Percentiles rank a stretch among this genome's conserved stretches.
These are phyloP conservation scores for Suhomyces maxii DNA, from an alignment of 1,139 yeast genomes.

Conservation along the genomic window DNA sequence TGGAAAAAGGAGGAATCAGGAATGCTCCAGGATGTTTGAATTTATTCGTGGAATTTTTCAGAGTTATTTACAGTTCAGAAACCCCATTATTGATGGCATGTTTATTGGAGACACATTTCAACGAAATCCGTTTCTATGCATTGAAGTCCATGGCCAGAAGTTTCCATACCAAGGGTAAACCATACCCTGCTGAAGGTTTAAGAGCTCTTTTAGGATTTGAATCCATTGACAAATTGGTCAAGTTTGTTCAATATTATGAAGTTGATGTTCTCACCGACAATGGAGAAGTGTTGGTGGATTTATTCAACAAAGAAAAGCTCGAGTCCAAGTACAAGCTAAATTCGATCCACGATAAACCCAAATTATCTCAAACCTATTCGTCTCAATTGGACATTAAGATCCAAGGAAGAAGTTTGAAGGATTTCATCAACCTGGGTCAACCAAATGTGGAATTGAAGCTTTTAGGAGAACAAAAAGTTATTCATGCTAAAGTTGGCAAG, in stretches of 20 bases:
- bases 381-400: constrained; percentile 51
- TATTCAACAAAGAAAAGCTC: constrained; percentile 51
- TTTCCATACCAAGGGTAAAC: constrained; percentile 70
- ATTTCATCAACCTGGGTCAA: constrained; percentile 41
- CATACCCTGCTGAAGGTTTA: constrained; percentile 53
- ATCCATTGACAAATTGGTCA: constrained; percentile 47
- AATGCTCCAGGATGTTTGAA: constrained; percentile 63
- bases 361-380: constrained; percentile 59
- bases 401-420: constrained; percentile 27
- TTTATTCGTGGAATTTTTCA: constrained; percentile 66
- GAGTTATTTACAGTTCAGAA: constrained; percentile 42
- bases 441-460: constrained; percentile 27
- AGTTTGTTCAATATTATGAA: constrained; percentile 66
- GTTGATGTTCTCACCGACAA: constrained; percentile 47
- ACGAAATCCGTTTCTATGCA: constrained; percentile 76
- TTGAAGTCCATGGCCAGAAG: constrained; percentile 67
- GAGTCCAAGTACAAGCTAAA: constrained; percentile 45
- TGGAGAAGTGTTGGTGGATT: constrained; percentile 48
- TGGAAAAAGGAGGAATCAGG: constrained; percentile 54
- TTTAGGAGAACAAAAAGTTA: background rate
- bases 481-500: background rate
- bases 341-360: constrained; percentile 48
- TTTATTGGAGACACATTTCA: constrained; percentile 76
- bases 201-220: constrained; percentile 66
- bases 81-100: constrained; percentile 77